Percentiles rank a stretch among this genome's conserved stretches.
Evolutionary conservation across 2,329 filamentous ascomycete species (phyloP).

Genomic region (Metarhizium rileyi): DNA sequence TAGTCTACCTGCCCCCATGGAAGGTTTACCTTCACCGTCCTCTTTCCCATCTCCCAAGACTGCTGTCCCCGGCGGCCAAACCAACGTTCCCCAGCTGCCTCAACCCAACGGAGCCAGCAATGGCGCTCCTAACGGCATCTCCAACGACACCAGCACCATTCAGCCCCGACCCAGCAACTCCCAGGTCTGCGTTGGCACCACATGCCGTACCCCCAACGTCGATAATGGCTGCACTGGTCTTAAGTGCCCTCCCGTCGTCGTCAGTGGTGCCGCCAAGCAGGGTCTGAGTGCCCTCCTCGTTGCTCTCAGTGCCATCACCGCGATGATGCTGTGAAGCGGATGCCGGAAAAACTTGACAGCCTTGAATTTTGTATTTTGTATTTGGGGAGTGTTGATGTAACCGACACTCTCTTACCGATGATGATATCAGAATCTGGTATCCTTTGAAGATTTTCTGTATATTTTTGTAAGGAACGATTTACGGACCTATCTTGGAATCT

Average conservation of each 20-base stretch:
- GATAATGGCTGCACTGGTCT: constrained; percentile 8
- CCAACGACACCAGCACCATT: constrained; percentile 2
- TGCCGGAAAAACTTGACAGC: neutral
- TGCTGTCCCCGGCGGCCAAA: constrained; percentile 1
- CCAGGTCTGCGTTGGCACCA: constrained; percentile 1
- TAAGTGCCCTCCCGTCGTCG: constrained; percentile 4
- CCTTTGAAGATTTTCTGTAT: neutral
- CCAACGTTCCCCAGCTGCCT: neutral
- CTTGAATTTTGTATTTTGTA: neutral
- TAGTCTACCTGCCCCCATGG: neutral
- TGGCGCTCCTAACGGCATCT: neutral
- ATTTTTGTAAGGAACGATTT: neutral
- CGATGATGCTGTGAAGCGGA: constrained; percentile 12
- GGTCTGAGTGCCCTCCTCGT: constrained; percentile 13
- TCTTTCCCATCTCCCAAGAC: neutral
- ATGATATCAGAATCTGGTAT: neutral
- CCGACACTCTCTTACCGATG: too few species aligned
- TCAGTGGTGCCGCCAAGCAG: constrained; percentile 11
- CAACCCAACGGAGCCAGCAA: neutral
- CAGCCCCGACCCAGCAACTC: constrained; percentile 1
- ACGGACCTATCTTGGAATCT: neutral
- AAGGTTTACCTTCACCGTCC: neutral
- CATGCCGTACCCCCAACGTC: constrained; percentile 1
- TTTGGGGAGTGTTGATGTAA: too few species aligned
- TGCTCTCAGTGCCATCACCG: constrained; percentile 11